Evolutionary conservation across 2,329 filamentous ascomycete species (phyloP).

Genomic region (Fusarium robinianum): DNA sequence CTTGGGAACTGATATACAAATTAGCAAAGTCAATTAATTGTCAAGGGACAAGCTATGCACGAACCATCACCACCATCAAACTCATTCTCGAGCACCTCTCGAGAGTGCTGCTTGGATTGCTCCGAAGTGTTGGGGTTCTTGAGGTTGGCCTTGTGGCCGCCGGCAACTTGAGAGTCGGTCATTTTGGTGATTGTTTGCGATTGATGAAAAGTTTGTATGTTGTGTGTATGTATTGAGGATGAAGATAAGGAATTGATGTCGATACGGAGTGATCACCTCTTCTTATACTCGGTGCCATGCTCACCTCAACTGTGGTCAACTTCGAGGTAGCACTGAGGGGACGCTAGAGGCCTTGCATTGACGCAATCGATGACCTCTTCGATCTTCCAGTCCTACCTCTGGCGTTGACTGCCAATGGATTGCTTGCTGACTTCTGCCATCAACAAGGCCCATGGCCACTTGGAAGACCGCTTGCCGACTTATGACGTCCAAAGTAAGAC

Average conservation of each 20-base stretch:
- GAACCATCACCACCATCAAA: slow-evolving; percentile 50
- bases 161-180: slow-evolving; percentile 56
- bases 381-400: not conserved
- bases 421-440: slow-evolving; percentile 7
- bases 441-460: too few species aligned
- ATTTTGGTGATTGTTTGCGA: slow-evolving; percentile 44
- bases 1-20: slow-evolving; percentile 33
- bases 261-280: not conserved
- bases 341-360: slow-evolving; percentile 16
- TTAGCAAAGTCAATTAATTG: not conserved
- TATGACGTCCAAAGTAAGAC: too few species aligned
- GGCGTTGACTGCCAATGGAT: slow-evolving; percentile 1
- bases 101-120: slow-evolving; percentile 60
- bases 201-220: not conserved
- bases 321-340: not conserved
- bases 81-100: slow-evolving; percentile 55
- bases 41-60: not conserved
- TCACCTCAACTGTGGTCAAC: slow-evolving; percentile 8
- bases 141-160: slow-evolving; percentile 63
- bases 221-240: slow-evolving; percentile 4
- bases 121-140: slow-evolving; percentile 61
- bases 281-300: slow-evolving; percentile 21
- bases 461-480: slow-evolving; percentile 11
- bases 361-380: slow-evolving; percentile 26
- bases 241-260: not conserved